phyloP scores from a whole-genome alignment of 2,329 filamentous ascomycete species.

The Aspergillus spinulosporus region DNA sequence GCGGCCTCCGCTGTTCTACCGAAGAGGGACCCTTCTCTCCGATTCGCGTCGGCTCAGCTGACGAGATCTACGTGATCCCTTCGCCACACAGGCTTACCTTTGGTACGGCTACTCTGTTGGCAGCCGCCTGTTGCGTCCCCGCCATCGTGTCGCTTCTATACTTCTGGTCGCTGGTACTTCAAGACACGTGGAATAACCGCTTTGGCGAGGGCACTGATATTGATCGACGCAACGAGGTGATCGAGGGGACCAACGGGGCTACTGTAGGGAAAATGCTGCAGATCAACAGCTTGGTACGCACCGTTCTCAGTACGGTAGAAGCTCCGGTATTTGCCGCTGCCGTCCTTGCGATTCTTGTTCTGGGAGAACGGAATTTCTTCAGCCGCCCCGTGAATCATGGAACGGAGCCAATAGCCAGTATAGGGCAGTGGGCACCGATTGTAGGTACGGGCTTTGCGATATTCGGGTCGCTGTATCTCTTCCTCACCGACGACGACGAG shows the following conservation, averaged over 20 bases:
- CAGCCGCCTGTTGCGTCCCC: slow-evolving; percentile 3
- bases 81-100: slow-evolving; percentile 8
- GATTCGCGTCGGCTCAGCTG: background rate
- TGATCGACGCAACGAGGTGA: background rate
- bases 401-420: slow-evolving; percentile 5
- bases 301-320: slow-evolving; percentile 6
- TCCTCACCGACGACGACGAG: background rate
- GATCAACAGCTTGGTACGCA: slow-evolving; percentile 2
- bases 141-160: slow-evolving; percentile 4
- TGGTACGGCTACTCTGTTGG: background rate
- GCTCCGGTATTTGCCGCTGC: slow-evolving; percentile 7
- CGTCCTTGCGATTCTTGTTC: slow-evolving; percentile 1
- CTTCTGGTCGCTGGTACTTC: slow-evolving; percentile 3
- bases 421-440: slow-evolving; percentile 10
- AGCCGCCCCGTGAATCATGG: background rate
- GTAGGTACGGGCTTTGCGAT: slow-evolving; percentile 3
- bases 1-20: background rate
- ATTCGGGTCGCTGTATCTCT: slow-evolving; percentile 5
- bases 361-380: slow-evolving; percentile 7
- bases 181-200: slow-evolving; percentile 3
- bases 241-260: slow-evolving; percentile 7
- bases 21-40: slow-evolving; percentile 4
- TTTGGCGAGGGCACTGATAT: background rate
- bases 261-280: slow-evolving; percentile 7
- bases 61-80: slow-evolving; percentile 8